Evolutionary conservation across 352 stramenopile species (phyloP).

Genomic region (Globisporangium radiosum): DNA sequence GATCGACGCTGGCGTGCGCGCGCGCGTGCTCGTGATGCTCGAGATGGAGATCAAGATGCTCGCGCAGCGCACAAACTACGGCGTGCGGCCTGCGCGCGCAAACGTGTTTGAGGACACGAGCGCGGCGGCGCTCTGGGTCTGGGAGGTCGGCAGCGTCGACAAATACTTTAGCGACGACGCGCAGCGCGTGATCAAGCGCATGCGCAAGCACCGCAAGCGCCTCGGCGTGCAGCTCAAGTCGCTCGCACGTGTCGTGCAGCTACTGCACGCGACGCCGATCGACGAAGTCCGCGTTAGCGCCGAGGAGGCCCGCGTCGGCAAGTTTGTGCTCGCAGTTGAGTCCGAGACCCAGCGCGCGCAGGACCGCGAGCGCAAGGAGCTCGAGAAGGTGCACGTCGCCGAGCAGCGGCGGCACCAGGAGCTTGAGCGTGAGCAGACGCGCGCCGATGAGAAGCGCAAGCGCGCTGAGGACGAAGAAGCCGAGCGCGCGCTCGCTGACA

Average conservation of each 20-base stretch:
- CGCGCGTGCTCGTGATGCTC: slow-evolving; percentile 26
- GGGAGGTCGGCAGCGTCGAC: slow-evolving; percentile 75
- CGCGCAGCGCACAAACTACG: slow-evolving; percentile 66
- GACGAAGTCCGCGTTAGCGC: slow-evolving; percentile 76
- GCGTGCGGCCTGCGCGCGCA: slow-evolving; percentile 50
- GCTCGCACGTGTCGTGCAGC: slow-evolving; percentile 50
- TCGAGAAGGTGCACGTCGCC: slow-evolving; percentile 38
- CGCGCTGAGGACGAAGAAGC: slow-evolving; percentile 42
- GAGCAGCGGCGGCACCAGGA: slow-evolving; percentile 60
- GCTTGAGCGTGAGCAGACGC: slow-evolving; percentile 48
- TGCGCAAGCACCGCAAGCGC: slow-evolving; percentile 77
- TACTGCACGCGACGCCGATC: slow-evolving; percentile 57
- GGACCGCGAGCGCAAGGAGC: slow-evolving; percentile 48
- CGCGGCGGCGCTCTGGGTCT: slow-evolving; percentile 70
- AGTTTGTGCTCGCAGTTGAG: slow-evolving; percentile 63
- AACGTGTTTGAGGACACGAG: slow-evolving; percentile 82
- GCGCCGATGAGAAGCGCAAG: slow-evolving; percentile 58
- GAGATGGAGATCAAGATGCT: slow-evolving; percentile 89
- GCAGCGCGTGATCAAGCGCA: slow-evolving; percentile 69
- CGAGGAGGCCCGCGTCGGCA: slow-evolving; percentile 76
- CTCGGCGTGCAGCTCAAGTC: slow-evolving; percentile 67
- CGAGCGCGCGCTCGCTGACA: slow-evolving; percentile 35
- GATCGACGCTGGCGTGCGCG: slow-evolving; percentile 12
- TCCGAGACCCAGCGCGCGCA: slow-evolving; percentile 52
- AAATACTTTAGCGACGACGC: slow-evolving; percentile 61